phyloP scores from a whole-genome alignment of 1,284 basidiomycete species.

The Melampsora americana region DNA sequence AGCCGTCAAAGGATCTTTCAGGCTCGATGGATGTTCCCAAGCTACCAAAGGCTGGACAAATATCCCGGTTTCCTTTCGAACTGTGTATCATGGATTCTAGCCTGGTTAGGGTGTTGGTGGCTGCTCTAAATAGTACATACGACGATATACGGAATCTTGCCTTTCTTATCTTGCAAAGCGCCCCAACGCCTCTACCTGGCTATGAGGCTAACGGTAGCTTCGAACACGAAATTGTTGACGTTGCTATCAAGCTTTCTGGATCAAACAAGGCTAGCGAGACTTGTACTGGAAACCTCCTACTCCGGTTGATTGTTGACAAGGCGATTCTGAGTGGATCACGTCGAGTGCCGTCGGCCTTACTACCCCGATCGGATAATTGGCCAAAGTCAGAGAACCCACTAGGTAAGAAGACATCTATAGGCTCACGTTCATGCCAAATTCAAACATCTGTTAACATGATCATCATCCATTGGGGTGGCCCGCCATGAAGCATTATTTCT shows the following conservation, averaged over 20 bases:
- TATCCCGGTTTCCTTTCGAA: conserved; percentile 22
- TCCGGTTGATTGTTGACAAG: conserved; percentile 32
- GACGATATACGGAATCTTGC: conserved; percentile 27
- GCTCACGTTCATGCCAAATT: background rate
- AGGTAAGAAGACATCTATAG: background rate
- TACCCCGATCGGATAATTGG: background rate
- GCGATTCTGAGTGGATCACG: background rate
- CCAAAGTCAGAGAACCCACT: conserved; percentile 4
- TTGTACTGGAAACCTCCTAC: conserved; percentile 28
- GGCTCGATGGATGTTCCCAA: background rate
- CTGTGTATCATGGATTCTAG: conserved; percentile 15
- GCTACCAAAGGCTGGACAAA: background rate
- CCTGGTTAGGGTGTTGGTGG: conserved; percentile 4
- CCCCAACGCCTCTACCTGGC: background rate
- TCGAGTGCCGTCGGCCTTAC: conserved; percentile 11
- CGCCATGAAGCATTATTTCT: conserved; percentile 22
- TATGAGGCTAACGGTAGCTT: background rate
- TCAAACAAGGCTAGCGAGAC: conserved; percentile 31
- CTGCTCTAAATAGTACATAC: conserved; percentile 32
- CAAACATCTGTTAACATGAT: no score
- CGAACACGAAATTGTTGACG: background rate
- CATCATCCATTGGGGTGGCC: background rate
- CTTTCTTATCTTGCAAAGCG: conserved; percentile 15
- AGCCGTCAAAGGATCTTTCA: background rate
- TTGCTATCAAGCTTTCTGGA: conserved; percentile 19